Evolutionary conservation across 1,139 yeast genomes (phyloP).

Genomic region (Torulaspora globosa): DNA sequence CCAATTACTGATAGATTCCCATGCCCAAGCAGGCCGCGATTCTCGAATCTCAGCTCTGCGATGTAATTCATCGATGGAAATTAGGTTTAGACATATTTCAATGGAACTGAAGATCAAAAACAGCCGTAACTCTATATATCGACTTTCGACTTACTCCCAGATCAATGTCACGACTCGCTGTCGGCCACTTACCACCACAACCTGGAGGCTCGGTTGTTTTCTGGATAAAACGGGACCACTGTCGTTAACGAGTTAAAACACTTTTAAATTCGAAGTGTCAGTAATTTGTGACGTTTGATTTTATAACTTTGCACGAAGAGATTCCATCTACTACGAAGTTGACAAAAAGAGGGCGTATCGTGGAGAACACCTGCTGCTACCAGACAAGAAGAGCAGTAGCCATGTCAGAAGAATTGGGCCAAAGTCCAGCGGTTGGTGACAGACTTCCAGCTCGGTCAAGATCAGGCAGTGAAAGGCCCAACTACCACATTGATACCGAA

Average conservation of each 20-base stretch:
- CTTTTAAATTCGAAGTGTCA: not conserved
- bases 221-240: not conserved
- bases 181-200: not conserved
- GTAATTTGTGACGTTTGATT: not conserved
- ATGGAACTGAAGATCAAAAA: too few relatives aligned
- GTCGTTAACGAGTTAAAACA: not conserved
- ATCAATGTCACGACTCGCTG: too few relatives aligned
- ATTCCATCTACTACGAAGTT: not conserved
- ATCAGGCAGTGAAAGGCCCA: constrained; percentile 24
- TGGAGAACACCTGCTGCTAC: not conserved
- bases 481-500: constrained; percentile 30
- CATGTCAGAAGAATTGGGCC: constrained; percentile 3
- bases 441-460: constrained; percentile 19
- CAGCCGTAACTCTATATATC: too few relatives aligned
- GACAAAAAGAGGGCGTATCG: not conserved
- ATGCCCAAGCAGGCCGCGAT: too few relatives aligned
- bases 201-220: not conserved
- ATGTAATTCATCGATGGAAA: too few relatives aligned
- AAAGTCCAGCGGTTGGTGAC: constrained; percentile 2
- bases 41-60: too few relatives aligned
- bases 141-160: too few relatives aligned
- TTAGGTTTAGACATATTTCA: too few relatives aligned
- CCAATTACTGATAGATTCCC: too few relatives aligned
- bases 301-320: not conserved
- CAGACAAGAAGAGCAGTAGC: not conserved